Percentiles rank a stretch among this genome's conserved stretches.
Evolutionary conservation across 495 filamentous ascomycete genomes (phyloP).

Genomic region (Tuber brumale): DNA sequence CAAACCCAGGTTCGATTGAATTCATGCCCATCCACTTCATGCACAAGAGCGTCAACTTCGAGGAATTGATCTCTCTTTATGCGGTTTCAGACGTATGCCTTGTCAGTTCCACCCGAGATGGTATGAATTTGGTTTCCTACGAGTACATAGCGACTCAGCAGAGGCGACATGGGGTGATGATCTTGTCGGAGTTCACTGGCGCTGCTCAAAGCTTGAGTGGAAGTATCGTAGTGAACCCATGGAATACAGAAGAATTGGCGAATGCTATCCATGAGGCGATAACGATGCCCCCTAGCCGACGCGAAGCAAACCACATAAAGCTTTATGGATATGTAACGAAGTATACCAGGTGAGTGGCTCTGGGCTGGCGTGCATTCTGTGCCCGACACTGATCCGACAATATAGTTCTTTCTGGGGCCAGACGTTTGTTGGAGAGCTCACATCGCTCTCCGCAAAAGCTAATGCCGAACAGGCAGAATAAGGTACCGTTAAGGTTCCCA

Average conservation of each 20-base stretch:
- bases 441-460: constrained; percentile 56
- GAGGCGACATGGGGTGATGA: constrained; percentile 76
- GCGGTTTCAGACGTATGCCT: constrained; percentile 84
- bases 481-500: not conserved
- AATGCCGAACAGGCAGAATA: constrained; percentile 21
- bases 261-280: constrained; percentile 77
- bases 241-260: constrained; percentile 82
- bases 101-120: constrained; percentile 84
- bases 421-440: constrained; percentile 82
- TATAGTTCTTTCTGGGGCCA: constrained; percentile 92
- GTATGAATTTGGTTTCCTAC: constrained; percentile 95
- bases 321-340: constrained; percentile 78
- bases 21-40: constrained; percentile 93
- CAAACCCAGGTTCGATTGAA: constrained; percentile 64
- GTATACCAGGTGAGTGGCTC: constrained; percentile 61
- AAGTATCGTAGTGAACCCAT: constrained; percentile 81
- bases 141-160: constrained; percentile 91
- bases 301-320: constrained; percentile 72
- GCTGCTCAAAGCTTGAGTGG: constrained; percentile 82
- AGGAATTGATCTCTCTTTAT: constrained; percentile 88
- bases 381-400: constrained; percentile 16
- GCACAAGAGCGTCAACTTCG: constrained; percentile 68
- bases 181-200: constrained; percentile 87
- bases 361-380: not conserved
- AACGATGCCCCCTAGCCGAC: constrained; percentile 76